A percentile compares a stretch with the other conserved stretches of the same genome.
Conservation (phyloP, 2,329 filamentous ascomycete species). For the Xylariaceae sp. region DNA sequence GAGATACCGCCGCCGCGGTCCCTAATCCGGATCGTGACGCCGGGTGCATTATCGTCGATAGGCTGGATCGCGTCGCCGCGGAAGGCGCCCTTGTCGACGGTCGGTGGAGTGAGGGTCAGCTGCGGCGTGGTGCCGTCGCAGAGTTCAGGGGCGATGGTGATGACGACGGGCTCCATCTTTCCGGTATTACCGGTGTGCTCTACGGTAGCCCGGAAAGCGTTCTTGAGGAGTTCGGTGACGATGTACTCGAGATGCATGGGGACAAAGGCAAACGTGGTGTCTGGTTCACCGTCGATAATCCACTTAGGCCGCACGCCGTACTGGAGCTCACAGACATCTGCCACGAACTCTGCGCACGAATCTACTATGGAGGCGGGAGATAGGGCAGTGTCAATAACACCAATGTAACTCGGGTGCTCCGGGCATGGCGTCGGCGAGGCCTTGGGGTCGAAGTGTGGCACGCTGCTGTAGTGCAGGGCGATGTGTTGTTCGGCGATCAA, state of each 20-base stretch:
- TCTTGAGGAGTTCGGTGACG: constrained; percentile 92
- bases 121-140: constrained; percentile 30
- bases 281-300: constrained; percentile 76
- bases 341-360: constrained; percentile 82
- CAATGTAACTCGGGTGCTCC: constrained; percentile 67
- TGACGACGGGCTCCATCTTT: constrained; percentile 75
- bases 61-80: constrained; percentile 48
- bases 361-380: constrained; percentile 77
- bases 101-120: constrained; percentile 35
- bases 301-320: constrained; percentile 83
- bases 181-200: constrained; percentile 58
- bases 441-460: constrained; percentile 61
- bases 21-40: constrained; percentile 90
- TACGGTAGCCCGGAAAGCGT: constrained; percentile 88
- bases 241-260: constrained; percentile 98
- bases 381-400: constrained; percentile 88
- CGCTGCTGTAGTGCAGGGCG: constrained; percentile 68
- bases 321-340: constrained; percentile 92
- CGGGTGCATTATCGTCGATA: constrained; percentile 63
- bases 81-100: constrained; percentile 38
- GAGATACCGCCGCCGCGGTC: constrained; percentile 93
- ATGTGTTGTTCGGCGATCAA: constrained; percentile 96
- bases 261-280: constrained; percentile 87
- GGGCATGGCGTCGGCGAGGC: constrained; percentile 47
- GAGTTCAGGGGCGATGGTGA: constrained; percentile 78